Evolutionary conservation across 495 filamentous ascomycete species (phyloP), one percentile per base, ranked within the genome.

Genomic region (Hypoxylon crocopeplum): DNA sequence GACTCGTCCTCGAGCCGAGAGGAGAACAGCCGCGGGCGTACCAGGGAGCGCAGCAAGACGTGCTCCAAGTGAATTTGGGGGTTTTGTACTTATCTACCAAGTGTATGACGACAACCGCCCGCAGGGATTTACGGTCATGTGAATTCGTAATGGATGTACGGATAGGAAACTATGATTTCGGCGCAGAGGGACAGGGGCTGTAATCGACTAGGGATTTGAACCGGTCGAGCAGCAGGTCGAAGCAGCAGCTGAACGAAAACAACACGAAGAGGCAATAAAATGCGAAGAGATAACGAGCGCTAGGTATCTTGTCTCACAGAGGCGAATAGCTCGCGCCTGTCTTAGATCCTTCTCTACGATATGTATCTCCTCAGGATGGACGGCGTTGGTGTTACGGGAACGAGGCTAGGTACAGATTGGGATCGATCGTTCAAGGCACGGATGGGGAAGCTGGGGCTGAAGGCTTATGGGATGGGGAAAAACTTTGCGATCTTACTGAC

Each of bases 1-100:
- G 56, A 59, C 17, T 38, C 34, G 5, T 38, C 34, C 8, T 65
- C 62, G n/a, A 61, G 56, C 29, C 62, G 32, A n/a, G 56, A 48
- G 8, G 38, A 41, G 5, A 34, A 24, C 33, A 16, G 36, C 1
- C 48, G 44, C 17, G 42, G 36, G 11, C 54, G 44, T 13, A 17
- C 48, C 5, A 32, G 32, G 19, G 19, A 46, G 2, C 54, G 42
- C 15, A 56, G 46, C 40, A 54, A 63, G 53, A 58, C 41, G 37
- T 48, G 41, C 10, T 58, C 53, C 2, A 57, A 63, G 47, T 58
- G 37, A 27, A 27, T n/a, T n/a, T n/a, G n/a, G n/a, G n/a, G n/a
- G n/a, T n/a, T n/a, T n/a, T n/a, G n/a, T n/a, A n/a, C n/a, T n/a
- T n/a, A n/a, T n/a, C n/a, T n/a, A n/a, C n/a, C n/a, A n/a, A n/a